phyloP scores from a whole-genome alignment of 1,139 yeast genomes.

The Citeromyces hawaiiensis region DNA sequence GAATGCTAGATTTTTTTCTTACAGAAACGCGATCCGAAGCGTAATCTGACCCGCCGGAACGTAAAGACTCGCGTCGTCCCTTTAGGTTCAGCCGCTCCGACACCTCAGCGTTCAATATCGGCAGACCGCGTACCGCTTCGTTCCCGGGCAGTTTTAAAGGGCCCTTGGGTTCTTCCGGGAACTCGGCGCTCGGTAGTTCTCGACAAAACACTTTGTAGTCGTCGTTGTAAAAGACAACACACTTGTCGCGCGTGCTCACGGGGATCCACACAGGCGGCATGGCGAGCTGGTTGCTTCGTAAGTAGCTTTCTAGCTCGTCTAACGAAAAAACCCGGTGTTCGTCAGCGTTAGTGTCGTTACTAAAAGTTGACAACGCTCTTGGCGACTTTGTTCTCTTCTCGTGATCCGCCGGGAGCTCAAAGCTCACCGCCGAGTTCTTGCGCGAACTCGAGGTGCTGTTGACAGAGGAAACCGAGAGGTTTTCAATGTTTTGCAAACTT shows the following conservation, averaged over 20 bases:
- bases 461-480: conserved; percentile 14
- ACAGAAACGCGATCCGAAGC: conserved; percentile 1
- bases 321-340: background rate
- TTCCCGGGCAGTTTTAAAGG: background rate
- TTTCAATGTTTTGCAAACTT: conserved; percentile 2
- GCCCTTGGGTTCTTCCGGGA: background rate
- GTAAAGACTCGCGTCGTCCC: background rate
- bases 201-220: conserved; percentile 45
- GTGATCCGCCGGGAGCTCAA: background rate
- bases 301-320: conserved; percentile 1
- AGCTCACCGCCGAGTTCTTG: conserved; percentile 4
- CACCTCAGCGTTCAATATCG: background rate
- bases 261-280: conserved; percentile 1
- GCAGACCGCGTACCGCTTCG: background rate
- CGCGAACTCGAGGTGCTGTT: conserved; percentile 17
- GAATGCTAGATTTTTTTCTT: conserved; percentile 2
- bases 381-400: background rate
- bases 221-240: conserved; percentile 17
- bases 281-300: background rate
- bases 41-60: background rate
- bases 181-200: conserved; percentile 26
- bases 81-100: background rate
- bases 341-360: background rate
- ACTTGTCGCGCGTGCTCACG: conserved; percentile 1
- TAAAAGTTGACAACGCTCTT: background rate